Percentiles rank a stretch among this genome's conserved stretches.
phyloP scores from a whole-genome alignment of 2,329 filamentous ascomycete genomes.

The Aulographum hederae region DNA sequence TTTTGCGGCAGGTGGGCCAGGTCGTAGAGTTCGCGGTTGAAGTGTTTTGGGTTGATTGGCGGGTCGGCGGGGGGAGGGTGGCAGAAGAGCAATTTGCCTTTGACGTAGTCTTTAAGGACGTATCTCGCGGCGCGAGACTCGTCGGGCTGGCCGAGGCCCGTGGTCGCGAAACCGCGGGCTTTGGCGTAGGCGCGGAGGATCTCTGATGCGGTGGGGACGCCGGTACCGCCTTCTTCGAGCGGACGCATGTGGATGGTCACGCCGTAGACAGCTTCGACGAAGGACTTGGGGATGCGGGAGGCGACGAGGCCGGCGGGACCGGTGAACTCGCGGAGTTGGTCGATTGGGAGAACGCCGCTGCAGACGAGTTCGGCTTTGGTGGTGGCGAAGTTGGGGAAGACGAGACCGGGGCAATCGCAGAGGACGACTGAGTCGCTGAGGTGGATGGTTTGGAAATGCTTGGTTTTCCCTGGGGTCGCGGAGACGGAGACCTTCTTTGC shows the following conservation, averaged over 20 bases:
- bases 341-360: slow-evolving; percentile 87
- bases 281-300: slow-evolving; percentile 66
- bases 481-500: slow-evolving; percentile 98
- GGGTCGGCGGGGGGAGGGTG: slow-evolving; percentile 60
- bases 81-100: slow-evolving; percentile 82
- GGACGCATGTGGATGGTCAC: slow-evolving; percentile 71
- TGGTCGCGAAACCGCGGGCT: slow-evolving; percentile 78
- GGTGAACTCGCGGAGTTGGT: slow-evolving; percentile 84
- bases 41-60: slow-evolving; percentile 49
- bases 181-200: slow-evolving; percentile 70
- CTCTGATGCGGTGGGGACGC: slow-evolving; percentile 68
- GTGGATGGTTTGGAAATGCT: slow-evolving; percentile 97
- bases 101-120: slow-evolving; percentile 93
- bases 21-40: slow-evolving; percentile 84
- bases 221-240: slow-evolving; percentile 81
- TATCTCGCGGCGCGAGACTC: slow-evolving; percentile 80
- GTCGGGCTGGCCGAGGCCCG: slow-evolving; percentile 78
- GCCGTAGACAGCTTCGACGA: slow-evolving; percentile 85
- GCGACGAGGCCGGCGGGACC: slow-evolving; percentile 74
- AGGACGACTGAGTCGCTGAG: slow-evolving; percentile 77
- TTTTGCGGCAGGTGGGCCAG: slow-evolving; percentile 64
- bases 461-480: slow-evolving; percentile 92
- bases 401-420: slow-evolving; percentile 95
- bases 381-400: slow-evolving; percentile 93
- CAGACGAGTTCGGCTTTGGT: slow-evolving; percentile 94